A percentile compares a stretch with the other conserved stretches of the same genome.
Evolutionary conservation across 2,329 filamentous ascomycete genomes (phyloP).

Genomic region (Fulvia fulva): DNA sequence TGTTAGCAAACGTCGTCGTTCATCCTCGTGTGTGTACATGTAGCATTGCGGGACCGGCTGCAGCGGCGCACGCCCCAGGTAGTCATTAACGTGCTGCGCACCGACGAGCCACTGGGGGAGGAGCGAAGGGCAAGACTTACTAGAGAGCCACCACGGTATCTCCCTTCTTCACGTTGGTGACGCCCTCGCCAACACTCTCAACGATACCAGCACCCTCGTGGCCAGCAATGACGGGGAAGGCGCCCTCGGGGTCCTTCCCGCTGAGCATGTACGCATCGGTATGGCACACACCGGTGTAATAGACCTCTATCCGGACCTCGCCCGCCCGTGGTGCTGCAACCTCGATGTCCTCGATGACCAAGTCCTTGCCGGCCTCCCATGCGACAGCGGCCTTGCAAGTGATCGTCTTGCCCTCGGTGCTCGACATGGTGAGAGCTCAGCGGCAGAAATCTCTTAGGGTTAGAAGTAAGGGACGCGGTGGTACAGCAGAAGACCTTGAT

Average conservation of each 20-base stretch:
- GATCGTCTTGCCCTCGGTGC: conserved; percentile 71
- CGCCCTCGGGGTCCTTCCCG: conserved; percentile 95
- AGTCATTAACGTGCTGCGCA: conserved; percentile 4
- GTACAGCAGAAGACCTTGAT: conserved; percentile 11
- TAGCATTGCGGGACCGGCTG: too few species aligned
- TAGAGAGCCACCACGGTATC: conserved; percentile 90
- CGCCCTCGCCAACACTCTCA: conserved; percentile 89
- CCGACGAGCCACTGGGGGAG: not conserved
- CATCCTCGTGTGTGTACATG: not conserved
- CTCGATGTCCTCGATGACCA: conserved; percentile 87
- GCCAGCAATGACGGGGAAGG: conserved; percentile 82
- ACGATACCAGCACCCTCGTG: conserved; percentile 91
- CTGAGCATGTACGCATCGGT: conserved; percentile 89
- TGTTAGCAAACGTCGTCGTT: conserved; percentile 15
- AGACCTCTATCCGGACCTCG: conserved; percentile 94
- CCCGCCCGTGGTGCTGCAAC: conserved; percentile 83
- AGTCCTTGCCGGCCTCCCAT: conserved; percentile 90
- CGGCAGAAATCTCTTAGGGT: conserved; percentile 6
- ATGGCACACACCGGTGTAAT: conserved; percentile 98
- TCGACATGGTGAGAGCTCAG: conserved; percentile 40
- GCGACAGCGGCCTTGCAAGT: conserved; percentile 88
- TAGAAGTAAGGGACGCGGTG: not conserved
- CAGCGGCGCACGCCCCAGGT: not conserved
- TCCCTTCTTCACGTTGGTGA: conserved; percentile 88
- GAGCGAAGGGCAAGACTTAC: conserved; percentile 48